Conservation (phyloP, 106 monocot genomes). For the Xerophyta viscosa region DNA sequence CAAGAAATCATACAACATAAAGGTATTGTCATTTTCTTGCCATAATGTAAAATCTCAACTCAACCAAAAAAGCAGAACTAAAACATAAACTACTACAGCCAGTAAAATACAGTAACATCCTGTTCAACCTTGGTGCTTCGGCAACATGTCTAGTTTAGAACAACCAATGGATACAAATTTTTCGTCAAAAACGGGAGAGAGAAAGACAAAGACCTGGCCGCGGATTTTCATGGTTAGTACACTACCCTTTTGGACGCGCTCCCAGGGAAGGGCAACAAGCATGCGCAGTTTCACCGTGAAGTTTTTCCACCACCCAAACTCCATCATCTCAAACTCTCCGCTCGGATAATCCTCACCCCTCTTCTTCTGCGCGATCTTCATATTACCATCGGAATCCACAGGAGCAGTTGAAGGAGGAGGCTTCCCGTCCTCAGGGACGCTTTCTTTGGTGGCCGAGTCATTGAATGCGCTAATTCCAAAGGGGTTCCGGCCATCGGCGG, state of each 20-base stretch:
- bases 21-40: too few relatives aligned
- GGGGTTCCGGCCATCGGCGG: too few relatives aligned
- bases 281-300: slow-evolving; percentile 63
- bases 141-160: not conserved
- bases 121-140: too few relatives aligned
- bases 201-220: slow-evolving; percentile 42
- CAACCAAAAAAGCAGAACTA: too few relatives aligned
- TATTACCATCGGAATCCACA: too few relatives aligned
- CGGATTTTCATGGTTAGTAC: slow-evolving; percentile 84
- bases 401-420: too few relatives aligned
- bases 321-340: slow-evolving; percentile 72
- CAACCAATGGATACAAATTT: not conserved
- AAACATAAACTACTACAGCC: too few relatives aligned
- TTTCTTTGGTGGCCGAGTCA: not conserved
- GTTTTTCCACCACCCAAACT: slow-evolving; percentile 49
- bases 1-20: too few relatives aligned
- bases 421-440: not conserved
- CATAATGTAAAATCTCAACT: too few relatives aligned
- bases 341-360: slow-evolving; percentile 34
- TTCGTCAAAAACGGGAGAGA: not conserved
- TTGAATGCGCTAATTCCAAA: not conserved
- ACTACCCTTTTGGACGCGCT: slow-evolving; percentile 82
- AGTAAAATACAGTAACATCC: too few relatives aligned
- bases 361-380: not conserved
- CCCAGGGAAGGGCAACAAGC: slow-evolving; percentile 85